Percentiles rank a stretch among this genome's conserved stretches.
Conservation (phyloP, 108 stramenopile species). For the Pseudonitzschia pungens region DNA sequence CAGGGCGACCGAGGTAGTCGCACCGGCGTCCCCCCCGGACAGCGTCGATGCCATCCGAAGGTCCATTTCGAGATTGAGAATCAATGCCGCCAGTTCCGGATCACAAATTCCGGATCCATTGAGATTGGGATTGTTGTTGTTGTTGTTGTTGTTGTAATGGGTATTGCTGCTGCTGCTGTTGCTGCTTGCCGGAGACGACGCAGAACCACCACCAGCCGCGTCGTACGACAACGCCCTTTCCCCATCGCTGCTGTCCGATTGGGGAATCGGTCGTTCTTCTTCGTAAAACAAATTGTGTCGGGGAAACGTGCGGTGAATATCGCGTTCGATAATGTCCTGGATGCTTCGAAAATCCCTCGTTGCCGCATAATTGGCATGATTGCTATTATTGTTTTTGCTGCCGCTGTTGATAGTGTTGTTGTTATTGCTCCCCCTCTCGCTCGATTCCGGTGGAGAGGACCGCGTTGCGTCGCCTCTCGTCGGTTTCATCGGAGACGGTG, state of each 20-base stretch:
- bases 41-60: not conserved
- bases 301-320: slow-evolving; percentile 90
- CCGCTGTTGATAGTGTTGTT: too few species aligned
- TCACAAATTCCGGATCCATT: slow-evolving; percentile 13
- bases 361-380: slow-evolving; percentile 23
- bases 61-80: slow-evolving; percentile 35
- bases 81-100: slow-evolving; percentile 32
- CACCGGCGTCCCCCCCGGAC: not conserved
- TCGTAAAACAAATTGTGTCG: slow-evolving; percentile 79
- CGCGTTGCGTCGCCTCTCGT: not conserved
- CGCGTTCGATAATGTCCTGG: slow-evolving; percentile 84
- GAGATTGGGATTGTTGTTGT: too few species aligned
- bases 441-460: too few species aligned
- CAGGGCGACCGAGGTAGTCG: not conserved
- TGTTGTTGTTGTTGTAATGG: not conserved
- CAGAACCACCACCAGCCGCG: too few species aligned
- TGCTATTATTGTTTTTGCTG: too few species aligned
- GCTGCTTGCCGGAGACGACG: too few species aligned
- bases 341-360: slow-evolving; percentile 37
- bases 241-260: not conserved
- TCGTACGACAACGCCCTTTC: not conserved
- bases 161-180: too few species aligned
- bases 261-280: slow-evolving; percentile 14
- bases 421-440: too few species aligned
- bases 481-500: not conserved